phyloP scores from a whole-genome alignment of 1,284 basidiomycete species.

The Ustilago trichophora region DNA sequence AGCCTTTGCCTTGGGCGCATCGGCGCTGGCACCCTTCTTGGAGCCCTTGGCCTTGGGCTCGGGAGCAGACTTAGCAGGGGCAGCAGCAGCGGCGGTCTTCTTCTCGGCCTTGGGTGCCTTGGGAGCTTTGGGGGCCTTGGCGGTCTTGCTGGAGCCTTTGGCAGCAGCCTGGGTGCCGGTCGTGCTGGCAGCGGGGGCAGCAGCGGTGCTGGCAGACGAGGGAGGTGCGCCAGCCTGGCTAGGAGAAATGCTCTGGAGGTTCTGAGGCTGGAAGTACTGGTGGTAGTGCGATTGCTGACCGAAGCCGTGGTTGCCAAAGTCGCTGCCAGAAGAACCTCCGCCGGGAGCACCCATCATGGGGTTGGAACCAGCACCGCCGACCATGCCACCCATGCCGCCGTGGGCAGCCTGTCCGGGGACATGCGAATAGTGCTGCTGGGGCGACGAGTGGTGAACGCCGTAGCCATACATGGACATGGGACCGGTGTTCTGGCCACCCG shows the following conservation, averaged over 20 bases:
- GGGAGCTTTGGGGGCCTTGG: constrained; percentile 37
- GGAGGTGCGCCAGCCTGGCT: constrained; percentile 46
- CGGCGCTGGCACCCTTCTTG: constrained; percentile 47
- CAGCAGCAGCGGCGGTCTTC: constrained; percentile 27
- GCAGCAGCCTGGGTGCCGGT: constrained; percentile 19
- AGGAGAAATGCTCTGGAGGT: constrained; percentile 44
- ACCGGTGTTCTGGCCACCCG: constrained; percentile 39
- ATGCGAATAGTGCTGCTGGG: constrained; percentile 51
- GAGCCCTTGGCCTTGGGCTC: constrained; percentile 39
- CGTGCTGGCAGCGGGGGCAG: constrained; percentile 17
- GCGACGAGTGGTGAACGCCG: constrained; percentile 42
- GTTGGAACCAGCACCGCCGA: constrained; percentile 43
- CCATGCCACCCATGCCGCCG: constrained; percentile 50
- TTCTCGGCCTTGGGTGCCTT: constrained; percentile 38
- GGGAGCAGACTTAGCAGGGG: constrained; percentile 23
- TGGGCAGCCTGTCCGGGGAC: constrained; percentile 49
- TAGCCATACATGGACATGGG: constrained; percentile 53
- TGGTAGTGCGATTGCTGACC: constrained; percentile 50
- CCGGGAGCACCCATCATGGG: constrained; percentile 52
- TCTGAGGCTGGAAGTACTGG: constrained; percentile 50
- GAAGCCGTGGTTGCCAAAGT: constrained; percentile 47
- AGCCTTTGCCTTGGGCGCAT: constrained; percentile 39
- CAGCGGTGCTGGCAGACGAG: constrained; percentile 18
- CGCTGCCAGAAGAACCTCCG: constrained; percentile 26
- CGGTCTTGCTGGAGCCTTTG: constrained; percentile 28